phyloP scores from a whole-genome alignment of 345 rosid species.

The Xanthoceras sorbifolium region DNA sequence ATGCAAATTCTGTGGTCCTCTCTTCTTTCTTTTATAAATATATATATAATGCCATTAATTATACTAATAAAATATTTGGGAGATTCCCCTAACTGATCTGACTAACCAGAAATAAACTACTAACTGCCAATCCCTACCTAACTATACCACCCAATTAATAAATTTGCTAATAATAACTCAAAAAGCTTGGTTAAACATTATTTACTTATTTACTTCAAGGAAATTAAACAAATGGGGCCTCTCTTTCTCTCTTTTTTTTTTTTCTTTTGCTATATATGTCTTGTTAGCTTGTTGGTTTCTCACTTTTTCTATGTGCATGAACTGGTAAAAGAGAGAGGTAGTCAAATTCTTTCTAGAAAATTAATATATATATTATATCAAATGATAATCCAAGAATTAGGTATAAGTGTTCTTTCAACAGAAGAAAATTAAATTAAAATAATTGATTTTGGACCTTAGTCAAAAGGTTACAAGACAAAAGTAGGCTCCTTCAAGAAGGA shows the following conservation, averaged over 20 bases:
- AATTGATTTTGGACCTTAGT: constrained; percentile 8
- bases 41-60: constrained; percentile 2
- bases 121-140: constrained; percentile 40
- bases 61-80: constrained; percentile 10
- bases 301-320: constrained; percentile 1
- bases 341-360: constrained; percentile 5
- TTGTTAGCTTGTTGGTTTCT: neutral
- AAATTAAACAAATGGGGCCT: neutral
- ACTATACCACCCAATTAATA: constrained; percentile 1
- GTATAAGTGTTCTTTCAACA: neutral
- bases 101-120: constrained; percentile 28
- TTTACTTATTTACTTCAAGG: neutral
- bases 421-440: constrained; percentile 6
- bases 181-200: neutral
- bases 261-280: neutral
- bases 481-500: constrained; percentile 12
- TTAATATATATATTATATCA: neutral
- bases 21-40: constrained; percentile 1
- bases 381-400: constrained; percentile 14
- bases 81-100: constrained; percentile 30
- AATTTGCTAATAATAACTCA: neutral
- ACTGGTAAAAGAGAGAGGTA: neutral
- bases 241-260: neutral
- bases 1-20: constrained; percentile 33
- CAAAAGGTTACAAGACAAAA: constrained; percentile 20